Base-by-base conservation (phyloP, 352 stramenopile genomes). In the Phytophthora vignae region DNA sequence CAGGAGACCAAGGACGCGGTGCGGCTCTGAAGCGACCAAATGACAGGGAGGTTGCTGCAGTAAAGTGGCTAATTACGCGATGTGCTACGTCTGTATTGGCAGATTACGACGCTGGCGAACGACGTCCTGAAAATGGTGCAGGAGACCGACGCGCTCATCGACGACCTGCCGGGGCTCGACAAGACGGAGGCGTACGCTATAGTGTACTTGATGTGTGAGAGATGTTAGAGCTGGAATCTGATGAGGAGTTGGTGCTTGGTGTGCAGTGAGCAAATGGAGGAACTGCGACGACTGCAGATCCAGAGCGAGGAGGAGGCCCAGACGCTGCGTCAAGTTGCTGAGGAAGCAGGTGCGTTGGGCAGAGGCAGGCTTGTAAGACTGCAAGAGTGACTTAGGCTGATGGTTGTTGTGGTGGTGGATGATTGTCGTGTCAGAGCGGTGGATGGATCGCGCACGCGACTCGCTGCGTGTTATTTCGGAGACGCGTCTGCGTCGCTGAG, bases 241-340 rank as follows among this genome's bases (percentile, higher is more conserved):
- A 64, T 14, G 36, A 42, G 11, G 14, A 17, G 36, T 15, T 42
- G 36, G 36, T 42, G 11, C 12, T 21, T 19, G 5, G 11, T 55
- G 38, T 73, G 22, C 21, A 93, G 87, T 27, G 85, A 95, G 31
- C 89, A 96, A 66, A 79, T 94, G 40, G 89, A 95, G 61, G 87
- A 94, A 61, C 63, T 96, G 44, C 84, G 83, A 22, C 81, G 76
- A 48, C 76, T 96, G 62, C 89, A 96, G 73, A 86, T 96, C 50
- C 76, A 94, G 66, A 94, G 89, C 40, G 89, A 96, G 40, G 87
- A 96, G 67, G 89, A 96, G 71, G 87, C 87, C 2, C 86, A 94
- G 61, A 95, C 86, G 17, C 75, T 96, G 64, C 86, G 84, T 59
- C 87, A 96, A 74, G 87, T 93, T 1, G 87, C 86, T 3, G 87